phyloP scores from a whole-genome alignment of 208 protist genomes.

The Tritrichomonas foetus region DNA sequence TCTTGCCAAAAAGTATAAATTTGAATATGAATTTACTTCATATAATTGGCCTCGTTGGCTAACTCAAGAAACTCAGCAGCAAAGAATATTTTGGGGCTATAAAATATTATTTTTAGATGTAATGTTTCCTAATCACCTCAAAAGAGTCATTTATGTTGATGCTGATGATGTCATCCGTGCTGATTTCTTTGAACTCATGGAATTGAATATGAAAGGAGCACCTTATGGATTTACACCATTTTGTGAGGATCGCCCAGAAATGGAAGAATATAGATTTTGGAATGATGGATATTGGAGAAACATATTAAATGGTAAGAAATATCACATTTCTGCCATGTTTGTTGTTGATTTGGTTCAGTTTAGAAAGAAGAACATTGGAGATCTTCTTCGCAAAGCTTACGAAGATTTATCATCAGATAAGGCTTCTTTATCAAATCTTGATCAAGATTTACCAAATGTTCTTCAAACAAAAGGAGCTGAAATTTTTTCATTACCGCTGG shows the following conservation, averaged over 20 bases:
- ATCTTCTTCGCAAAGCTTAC: conserved; percentile 56
- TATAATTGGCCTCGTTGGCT: conserved; percentile 97
- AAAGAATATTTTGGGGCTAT: conserved; percentile 97
- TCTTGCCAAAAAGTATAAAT: conserved; percentile 74
- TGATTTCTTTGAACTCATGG: conserved; percentile 83
- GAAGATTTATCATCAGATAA: conserved; percentile 53
- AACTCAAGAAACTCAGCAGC: conserved; percentile 83
- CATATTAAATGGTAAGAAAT: conserved; percentile 49
- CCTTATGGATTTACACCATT: conserved; percentile 92
- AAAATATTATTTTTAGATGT: conserved; percentile 99
- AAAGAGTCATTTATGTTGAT: conserved; percentile 95
- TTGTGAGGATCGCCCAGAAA: conserved; percentile 81
- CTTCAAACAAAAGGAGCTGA: conserved; percentile 54
- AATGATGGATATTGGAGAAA: conserved; percentile 48
- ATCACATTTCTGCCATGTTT: conserved; percentile 63
- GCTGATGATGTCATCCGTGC: conserved; percentile 82
- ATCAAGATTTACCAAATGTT: conserved; percentile 65
- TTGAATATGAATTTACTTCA: conserved; percentile 79
- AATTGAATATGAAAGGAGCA: conserved; percentile 81
- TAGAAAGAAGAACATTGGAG: conserved; percentile 48
- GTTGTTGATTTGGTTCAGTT: conserved; percentile 60
- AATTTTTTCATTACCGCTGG: conserved; percentile 62
- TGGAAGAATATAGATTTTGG: conserved; percentile 69
- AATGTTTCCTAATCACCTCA: conserved; percentile 86
- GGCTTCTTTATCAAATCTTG: conserved; percentile 52